A percentile compares a stretch with the other conserved stretches of the same genome.
phyloP scores from a whole-genome alignment of 1,284 basidiomycete species.

The Coriolopsis trogii region DNA sequence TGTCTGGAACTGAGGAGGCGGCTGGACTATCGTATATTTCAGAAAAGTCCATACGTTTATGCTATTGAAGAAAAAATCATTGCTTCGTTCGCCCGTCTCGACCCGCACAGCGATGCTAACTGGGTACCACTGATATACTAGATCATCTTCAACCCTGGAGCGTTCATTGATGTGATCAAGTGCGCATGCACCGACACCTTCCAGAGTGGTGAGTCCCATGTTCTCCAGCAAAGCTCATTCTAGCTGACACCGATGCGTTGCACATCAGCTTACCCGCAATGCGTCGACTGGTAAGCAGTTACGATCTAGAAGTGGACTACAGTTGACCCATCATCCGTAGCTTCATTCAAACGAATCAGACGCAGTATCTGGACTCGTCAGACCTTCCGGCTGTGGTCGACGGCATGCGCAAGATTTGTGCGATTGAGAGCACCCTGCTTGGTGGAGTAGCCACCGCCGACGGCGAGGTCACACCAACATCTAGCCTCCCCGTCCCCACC shows the following conservation, averaged over 20 bases:
- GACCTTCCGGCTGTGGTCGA: conserved; percentile 48
- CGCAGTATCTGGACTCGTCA: conserved; percentile 47
- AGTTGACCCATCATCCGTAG: conserved; percentile 31
- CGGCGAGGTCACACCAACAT: conserved; percentile 43
- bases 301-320: background rate
- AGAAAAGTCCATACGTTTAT: too few relatives aligned
- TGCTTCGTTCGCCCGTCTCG: too few relatives aligned
- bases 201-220: conserved; percentile 42
- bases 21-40: too few relatives aligned
- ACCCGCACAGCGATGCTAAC: too few relatives aligned
- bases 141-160: conserved; percentile 66
- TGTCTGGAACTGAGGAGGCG: too few relatives aligned
- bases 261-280: conserved; percentile 59
- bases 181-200: conserved; percentile 73
- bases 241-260: background rate
- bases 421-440: conserved; percentile 50
- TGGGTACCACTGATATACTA: too few relatives aligned
- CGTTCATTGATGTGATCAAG: conserved; percentile 64
- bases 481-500: conserved; percentile 19
- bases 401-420: conserved; percentile 57
- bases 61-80: too few relatives aligned
- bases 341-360: conserved; percentile 62
- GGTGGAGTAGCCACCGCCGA: conserved; percentile 52
- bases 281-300: conserved; percentile 61
- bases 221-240: background rate